Evolutionary conservation across 2,329 filamentous ascomycete species (phyloP).

Genomic region (Aspergillus tubingensis): DNA sequence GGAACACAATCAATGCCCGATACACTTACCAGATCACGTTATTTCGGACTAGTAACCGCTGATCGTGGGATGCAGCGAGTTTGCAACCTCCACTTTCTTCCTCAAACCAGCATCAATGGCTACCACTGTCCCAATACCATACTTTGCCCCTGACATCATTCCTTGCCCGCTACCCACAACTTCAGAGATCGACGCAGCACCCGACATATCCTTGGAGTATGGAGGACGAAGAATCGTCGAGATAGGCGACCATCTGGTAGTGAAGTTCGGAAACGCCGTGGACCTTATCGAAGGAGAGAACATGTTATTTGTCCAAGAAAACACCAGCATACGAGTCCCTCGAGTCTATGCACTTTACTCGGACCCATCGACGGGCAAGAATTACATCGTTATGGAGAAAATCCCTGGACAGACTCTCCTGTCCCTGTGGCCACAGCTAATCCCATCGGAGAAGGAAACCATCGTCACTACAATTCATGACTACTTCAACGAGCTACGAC

Average conservation of each 20-base stretch:
- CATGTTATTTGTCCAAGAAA: slow-evolving; percentile 33
- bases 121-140: background rate
- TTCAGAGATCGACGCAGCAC: background rate
- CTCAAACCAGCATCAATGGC: background rate
- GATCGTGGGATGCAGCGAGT: no score
- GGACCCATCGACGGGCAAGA: slow-evolving; percentile 21
- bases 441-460: no score
- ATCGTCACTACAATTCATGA: no score
- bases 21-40: no score
- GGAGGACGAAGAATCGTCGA: slow-evolving; percentile 7
- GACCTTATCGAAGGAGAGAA: slow-evolving; percentile 34
- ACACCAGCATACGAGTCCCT: slow-evolving; percentile 31
- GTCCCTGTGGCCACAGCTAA: no score
- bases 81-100: no score
- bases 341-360: slow-evolving; percentile 35
- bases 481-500: no score
- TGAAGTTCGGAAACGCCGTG: slow-evolving; percentile 25
- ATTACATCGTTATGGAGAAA: slow-evolving; percentile 36
- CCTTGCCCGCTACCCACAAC: slow-evolving; percentile 7
- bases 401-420: slow-evolving; percentile 20
- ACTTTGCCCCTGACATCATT: background rate
- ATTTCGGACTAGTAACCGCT: no score
- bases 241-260: slow-evolving; percentile 14
- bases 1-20: no score
- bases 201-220: slow-evolving; percentile 1